Evolutionary conservation across 495 filamentous ascomycete species (phyloP).

Genomic region (Cercophora sp.): DNA sequence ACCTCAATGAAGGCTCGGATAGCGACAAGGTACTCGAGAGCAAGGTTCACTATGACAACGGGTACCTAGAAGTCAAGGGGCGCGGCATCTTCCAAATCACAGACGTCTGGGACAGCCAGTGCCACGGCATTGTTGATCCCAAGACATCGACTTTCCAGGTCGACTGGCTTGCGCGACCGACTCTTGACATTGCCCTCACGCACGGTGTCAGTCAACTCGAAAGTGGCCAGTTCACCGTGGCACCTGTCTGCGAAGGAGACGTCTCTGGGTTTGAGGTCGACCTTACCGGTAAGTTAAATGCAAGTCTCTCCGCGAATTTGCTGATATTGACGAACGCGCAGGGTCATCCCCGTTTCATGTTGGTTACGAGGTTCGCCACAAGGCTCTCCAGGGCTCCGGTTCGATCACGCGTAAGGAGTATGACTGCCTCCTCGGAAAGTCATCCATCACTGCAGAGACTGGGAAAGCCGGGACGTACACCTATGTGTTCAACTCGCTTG

Average conservation of each 20-base stretch:
- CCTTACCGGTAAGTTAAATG: slow-evolving; percentile 58
- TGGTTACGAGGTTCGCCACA: slow-evolving; percentile 72
- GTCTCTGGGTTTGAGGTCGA: slow-evolving; percentile 79
- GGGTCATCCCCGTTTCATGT: slow-evolving; percentile 78
- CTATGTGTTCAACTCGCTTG: slow-evolving; percentile 77
- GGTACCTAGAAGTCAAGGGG: slow-evolving; percentile 57
- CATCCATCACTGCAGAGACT: slow-evolving; percentile 80
- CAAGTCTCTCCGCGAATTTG: background rate
- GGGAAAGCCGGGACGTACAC: slow-evolving; percentile 73
- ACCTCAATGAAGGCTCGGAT: slow-evolving; percentile 44
- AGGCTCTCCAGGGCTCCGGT: slow-evolving; percentile 56
- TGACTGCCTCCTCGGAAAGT: slow-evolving; percentile 64
- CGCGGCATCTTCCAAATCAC: slow-evolving; percentile 75
- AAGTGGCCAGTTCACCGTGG: slow-evolving; percentile 59
- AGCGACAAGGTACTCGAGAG: slow-evolving; percentile 19
- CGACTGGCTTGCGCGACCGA: slow-evolving; percentile 76
- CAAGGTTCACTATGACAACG: slow-evolving; percentile 60
- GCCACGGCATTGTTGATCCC: slow-evolving; percentile 73
- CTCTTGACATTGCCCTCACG: slow-evolving; percentile 62
- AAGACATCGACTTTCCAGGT: slow-evolving; percentile 71
- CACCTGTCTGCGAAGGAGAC: slow-evolving; percentile 90
- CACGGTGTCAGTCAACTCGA: slow-evolving; percentile 47
- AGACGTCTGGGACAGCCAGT: slow-evolving; percentile 69
- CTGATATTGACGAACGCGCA: slow-evolving; percentile 24
- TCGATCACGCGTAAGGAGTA: slow-evolving; percentile 61